Evolutionary conservation across 1,284 basidiomycete species (phyloP).

Genomic region (Mycena citricolor): DNA sequence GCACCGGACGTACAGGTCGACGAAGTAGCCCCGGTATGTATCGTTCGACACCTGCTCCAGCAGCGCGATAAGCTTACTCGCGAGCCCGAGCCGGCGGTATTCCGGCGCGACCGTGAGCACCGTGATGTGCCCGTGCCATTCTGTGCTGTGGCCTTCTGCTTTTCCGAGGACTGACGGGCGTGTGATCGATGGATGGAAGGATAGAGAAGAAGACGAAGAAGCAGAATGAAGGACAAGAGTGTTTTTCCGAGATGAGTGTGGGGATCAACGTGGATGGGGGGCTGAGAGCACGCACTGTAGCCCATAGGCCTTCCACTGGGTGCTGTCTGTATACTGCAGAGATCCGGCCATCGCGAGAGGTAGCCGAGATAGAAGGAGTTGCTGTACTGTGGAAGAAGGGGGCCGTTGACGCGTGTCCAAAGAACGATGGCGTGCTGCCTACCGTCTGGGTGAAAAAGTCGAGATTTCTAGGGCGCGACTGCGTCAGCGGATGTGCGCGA

Average conservation of each 20-base stretch:
- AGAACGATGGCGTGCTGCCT: constrained; percentile 28
- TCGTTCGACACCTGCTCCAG: constrained; percentile 82
- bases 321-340: constrained; percentile 79
- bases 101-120: constrained; percentile 90
- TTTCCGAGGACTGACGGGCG: constrained; percentile 73
- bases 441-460: constrained; percentile 95
- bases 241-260: no score
- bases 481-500: constrained; percentile 10
- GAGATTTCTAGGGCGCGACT: constrained; percentile 65
- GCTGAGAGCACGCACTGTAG: constrained; percentile 72
- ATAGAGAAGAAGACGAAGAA: not conserved
- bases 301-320: constrained; percentile 83
- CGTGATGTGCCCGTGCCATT: constrained; percentile 91
- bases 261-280: no score
- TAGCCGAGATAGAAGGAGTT: constrained; percentile 87
- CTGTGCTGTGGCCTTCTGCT: constrained; percentile 69
- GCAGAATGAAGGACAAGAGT: no score
- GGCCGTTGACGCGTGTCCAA: constrained; percentile 2
- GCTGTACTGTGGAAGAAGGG: constrained; percentile 57
- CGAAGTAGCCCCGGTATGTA: constrained; percentile 78
- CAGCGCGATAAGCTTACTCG: constrained; percentile 77
- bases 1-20: constrained; percentile 89
- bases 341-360: constrained; percentile 86
- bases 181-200: constrained; percentile 5
- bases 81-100: constrained; percentile 83